Percentiles rank a stretch among this genome's conserved stretches.
Evolutionary conservation across 768 basidiomycete species (phyloP).

Genomic region (Clavaria fumosa): DNA sequence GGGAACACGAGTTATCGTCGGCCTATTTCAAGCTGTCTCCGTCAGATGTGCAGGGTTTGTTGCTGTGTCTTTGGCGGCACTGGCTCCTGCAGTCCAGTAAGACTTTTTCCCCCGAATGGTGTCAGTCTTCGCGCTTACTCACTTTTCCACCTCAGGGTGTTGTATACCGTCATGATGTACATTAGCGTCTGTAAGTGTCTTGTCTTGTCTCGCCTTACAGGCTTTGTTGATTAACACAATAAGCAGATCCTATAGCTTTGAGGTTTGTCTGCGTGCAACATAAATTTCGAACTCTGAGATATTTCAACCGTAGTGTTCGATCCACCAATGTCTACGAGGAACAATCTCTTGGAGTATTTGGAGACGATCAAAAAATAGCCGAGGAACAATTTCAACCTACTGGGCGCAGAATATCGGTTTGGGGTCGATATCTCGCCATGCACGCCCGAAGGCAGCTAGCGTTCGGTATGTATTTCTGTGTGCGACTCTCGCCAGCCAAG

Average conservation of each 20-base stretch:
- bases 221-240: too few species aligned
- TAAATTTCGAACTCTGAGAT: not conserved
- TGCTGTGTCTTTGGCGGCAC: conserved; percentile 51
- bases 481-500: too few species aligned
- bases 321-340: conserved; percentile 94
- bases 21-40: conserved; percentile 62
- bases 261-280: conserved; percentile 28
- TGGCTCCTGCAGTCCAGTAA: conserved; percentile 84
- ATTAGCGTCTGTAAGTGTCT: conserved; percentile 67
- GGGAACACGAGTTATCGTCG: conserved; percentile 54
- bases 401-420: conserved; percentile 42
- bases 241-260: conserved; percentile 73
- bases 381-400: conserved; percentile 29
- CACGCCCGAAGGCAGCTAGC: conserved; percentile 82
- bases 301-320: conserved; percentile 45
- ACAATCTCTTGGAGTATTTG: conserved; percentile 70
- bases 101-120: conserved; percentile 13
- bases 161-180: conserved; percentile 83
- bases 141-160: conserved; percentile 2
- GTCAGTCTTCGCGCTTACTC: not conserved
- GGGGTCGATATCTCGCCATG: conserved; percentile 65
- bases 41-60: conserved; percentile 83
- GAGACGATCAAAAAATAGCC: conserved; percentile 32
- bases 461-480: conserved; percentile 95
- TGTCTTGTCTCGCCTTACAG: too few species aligned